phyloP scores from a whole-genome alignment of 2,329 filamentous ascomycete genomes.

The Pseudogymnoascus sp. region DNA sequence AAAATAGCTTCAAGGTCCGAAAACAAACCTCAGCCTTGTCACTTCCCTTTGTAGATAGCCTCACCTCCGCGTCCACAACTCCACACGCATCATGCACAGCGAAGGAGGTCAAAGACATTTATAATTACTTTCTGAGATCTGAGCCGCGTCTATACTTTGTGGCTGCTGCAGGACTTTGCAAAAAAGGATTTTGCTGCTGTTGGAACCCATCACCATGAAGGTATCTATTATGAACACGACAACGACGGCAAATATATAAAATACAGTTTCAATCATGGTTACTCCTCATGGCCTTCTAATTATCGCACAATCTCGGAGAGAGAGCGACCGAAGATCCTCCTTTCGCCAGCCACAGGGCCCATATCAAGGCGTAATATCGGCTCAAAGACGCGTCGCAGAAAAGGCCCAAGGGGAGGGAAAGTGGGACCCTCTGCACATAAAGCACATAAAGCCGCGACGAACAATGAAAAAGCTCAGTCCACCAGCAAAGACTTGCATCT shows the following conservation, averaged over 20 bases:
- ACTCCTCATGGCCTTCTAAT: neutral
- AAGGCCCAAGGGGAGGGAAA: neutral
- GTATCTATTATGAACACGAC: neutral
- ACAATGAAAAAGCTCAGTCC: constrained; percentile 2
- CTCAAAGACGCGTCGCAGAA: constrained; percentile 1
- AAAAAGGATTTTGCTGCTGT: neutral
- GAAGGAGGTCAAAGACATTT: constrained; percentile 6
- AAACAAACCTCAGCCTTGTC: constrained; percentile 4
- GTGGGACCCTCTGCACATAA: constrained; percentile 1
- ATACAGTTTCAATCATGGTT: neutral
- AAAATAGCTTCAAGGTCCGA: neutral
- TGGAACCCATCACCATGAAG: neutral
- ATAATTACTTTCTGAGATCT: neutral
- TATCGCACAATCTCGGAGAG: neutral
- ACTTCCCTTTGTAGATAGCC: neutral
- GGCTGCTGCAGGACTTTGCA: neutral
- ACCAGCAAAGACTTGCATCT: neutral
- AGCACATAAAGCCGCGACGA: neutral
- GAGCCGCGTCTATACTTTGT: neutral
- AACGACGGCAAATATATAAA: neutral
- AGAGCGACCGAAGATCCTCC: neutral
- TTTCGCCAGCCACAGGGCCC: constrained; percentile 1
- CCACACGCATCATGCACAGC: neutral
- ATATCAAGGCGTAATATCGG: constrained; percentile 1
- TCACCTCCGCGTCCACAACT: neutral